Evolutionary conservation across 2,329 filamentous ascomycete genomes (phyloP), one percentile per base, ranked within the genome.

Genomic region (Macrophomina phaseolina): DNA sequence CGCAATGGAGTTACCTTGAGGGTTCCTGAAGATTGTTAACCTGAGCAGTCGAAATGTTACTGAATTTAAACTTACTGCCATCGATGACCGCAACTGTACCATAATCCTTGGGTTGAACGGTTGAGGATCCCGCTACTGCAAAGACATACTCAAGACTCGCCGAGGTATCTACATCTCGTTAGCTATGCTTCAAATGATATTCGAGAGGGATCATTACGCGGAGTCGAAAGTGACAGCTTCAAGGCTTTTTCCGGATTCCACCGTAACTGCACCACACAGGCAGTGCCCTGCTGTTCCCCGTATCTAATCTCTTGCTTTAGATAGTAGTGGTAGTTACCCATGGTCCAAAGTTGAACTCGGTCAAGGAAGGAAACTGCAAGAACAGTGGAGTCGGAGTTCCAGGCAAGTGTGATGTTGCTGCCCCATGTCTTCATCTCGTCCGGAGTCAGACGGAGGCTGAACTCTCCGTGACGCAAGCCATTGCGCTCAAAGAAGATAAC

Each of bases 291-390:
- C 2, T 64, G 60, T 6, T 49, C 38, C 11, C 45, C 32, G 23
- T 72, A 12, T 71, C 73, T 79, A 6, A 97, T 84, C 75, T 97
- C 93, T 76, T 97, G 93, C 81, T 99, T 99, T 16, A 99, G 84
- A 77, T 98, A 98, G 87, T 95, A 99, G 76, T 98, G 92, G 72
- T 99, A 99, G 77, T 99, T 99, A 23, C 93, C 91, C 85, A 91
- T 97, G 0, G 93, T 97, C 95, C 95, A 99, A 1, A 99, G 82
- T 75, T 99, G 95, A n/a, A 95, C 81, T 66, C 88, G 86, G 70
- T 93, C 87, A 38, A 83, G 82, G 71, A 94, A 87, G 1, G 87
- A 84, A n/a, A 97, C 89, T 5, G 94, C 93, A 53, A 99, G 84
- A 0, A 97, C 92, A 1, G 90, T 94, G 0, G 95, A 99, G 76